A percentile compares a stretch with the other conserved stretches of the same genome.
Conservation (phyloP, 2,329 filamentous ascomycete species). For the Penicillium sp. region DNA sequence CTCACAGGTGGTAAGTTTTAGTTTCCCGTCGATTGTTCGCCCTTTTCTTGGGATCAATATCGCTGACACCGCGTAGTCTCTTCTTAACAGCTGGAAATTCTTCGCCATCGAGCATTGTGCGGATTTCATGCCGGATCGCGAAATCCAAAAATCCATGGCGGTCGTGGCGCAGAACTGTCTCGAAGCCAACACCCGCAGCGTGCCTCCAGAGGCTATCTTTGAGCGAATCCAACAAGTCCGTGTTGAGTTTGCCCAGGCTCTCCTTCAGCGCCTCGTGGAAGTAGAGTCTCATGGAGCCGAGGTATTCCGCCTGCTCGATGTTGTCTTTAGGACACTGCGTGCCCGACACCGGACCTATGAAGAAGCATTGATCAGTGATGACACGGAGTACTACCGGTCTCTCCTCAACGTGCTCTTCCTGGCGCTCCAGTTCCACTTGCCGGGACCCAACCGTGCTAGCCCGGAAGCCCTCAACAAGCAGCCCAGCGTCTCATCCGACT, state of each 20-base stretch:
- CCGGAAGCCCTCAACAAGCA: slow-evolving; percentile 45
- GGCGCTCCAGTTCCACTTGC: slow-evolving; percentile 64
- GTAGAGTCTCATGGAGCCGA: slow-evolving; percentile 57
- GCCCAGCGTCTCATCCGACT: slow-evolving; percentile 48
- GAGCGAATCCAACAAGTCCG: slow-evolving; percentile 75
- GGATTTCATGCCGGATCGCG: slow-evolving; percentile 58
- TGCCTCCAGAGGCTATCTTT: slow-evolving; percentile 81
- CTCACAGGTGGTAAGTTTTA: slow-evolving; percentile 75
- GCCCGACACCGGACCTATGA: slow-evolving; percentile 64
- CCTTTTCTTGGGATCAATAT: slow-evolving; percentile 35
- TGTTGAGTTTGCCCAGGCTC: slow-evolving; percentile 78
- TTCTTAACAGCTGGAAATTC: slow-evolving; percentile 89
- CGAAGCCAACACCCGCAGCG: slow-evolving; percentile 73
- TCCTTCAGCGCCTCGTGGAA: slow-evolving; percentile 79
- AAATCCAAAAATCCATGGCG: slow-evolving; percentile 72
- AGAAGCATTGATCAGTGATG: slow-evolving; percentile 60
- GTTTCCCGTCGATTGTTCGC: slow-evolving; percentile 2
- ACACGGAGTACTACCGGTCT: slow-evolving; percentile 77
- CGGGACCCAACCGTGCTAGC: slow-evolving; percentile 41
- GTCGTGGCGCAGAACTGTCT: slow-evolving; percentile 79
- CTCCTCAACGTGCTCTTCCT: slow-evolving; percentile 86
- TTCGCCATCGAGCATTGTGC: slow-evolving; percentile 82
- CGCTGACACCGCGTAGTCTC: slow-evolving; percentile 57
- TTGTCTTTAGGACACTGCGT: slow-evolving; percentile 67
- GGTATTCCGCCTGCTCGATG: slow-evolving; percentile 60